These are phyloP conservation scores for Aquilaria sinensis DNA, from an alignment of 345 rosid species.

Conservation along the genomic window DNA sequence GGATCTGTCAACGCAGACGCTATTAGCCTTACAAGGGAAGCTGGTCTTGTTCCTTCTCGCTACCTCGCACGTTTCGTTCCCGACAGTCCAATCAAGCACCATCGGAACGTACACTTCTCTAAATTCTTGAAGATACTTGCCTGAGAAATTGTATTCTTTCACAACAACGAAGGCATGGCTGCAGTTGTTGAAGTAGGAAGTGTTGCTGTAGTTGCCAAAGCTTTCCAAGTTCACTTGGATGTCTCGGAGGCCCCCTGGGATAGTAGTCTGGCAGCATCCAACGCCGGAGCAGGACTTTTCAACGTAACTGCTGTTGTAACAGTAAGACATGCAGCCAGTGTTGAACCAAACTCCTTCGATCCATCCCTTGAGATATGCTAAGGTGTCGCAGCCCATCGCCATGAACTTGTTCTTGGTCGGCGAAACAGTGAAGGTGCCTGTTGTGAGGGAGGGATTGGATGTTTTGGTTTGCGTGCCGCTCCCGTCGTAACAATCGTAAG, in stretches of 20 bases:
- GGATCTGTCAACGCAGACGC: not conserved
- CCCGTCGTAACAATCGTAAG: too few species aligned
- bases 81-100: constrained; percentile 21
- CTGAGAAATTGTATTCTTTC: not conserved
- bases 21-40: constrained; percentile 5
- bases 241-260: not conserved
- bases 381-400: constrained; percentile 6
- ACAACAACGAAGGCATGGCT: constrained; percentile 24
- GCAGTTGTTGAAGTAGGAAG: constrained; percentile 19
- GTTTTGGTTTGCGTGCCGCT: too few species aligned
- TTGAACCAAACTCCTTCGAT: not conserved
- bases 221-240: not conserved
- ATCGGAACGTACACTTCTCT: constrained; percentile 1
- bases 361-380: not conserved
- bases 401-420: constrained; percentile 2
- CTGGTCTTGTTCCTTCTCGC: not conserved
- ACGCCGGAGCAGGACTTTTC: constrained; percentile 8
- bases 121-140: too few species aligned
- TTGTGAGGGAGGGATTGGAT: too few species aligned
- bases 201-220: not conserved
- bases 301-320: not conserved
- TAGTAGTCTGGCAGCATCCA: constrained; percentile 10
- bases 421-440: not conserved
- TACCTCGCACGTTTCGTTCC: constrained; percentile 11
- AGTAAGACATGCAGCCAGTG: too few species aligned